These are phyloP conservation scores for Phellinidium pouzarii DNA, from an alignment of 1,284 basidiomycete species.

Conservation along the genomic window DNA sequence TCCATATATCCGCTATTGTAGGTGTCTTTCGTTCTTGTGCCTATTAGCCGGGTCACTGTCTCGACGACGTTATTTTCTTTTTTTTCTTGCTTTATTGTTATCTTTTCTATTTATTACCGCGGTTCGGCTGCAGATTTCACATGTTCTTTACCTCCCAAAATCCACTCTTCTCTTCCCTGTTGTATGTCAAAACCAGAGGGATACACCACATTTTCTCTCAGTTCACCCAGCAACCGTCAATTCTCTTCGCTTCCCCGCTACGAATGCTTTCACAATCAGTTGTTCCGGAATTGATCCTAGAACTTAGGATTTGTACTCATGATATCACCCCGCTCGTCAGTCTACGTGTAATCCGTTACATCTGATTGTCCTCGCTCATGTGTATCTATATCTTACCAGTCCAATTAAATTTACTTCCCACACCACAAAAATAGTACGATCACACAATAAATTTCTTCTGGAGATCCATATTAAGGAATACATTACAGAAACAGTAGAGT, in stretches of 20 bases:
- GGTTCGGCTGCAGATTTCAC: neutral
- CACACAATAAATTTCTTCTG: neutral
- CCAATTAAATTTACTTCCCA: neutral
- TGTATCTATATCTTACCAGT: neutral
- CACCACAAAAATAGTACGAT: neutral
- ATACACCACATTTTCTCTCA: too few relatives aligned
- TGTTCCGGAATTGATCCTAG: too few relatives aligned
- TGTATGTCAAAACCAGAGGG: neutral
- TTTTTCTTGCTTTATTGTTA: neutral
- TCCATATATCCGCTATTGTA: too few relatives aligned
- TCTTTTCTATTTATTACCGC: neutral
- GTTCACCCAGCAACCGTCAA: too few relatives aligned
- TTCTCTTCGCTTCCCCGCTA: too few relatives aligned
- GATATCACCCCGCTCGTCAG: too few relatives aligned
- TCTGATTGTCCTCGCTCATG: neutral
- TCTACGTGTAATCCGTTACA: neutral
- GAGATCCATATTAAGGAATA: neutral
- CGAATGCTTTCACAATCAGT: too few relatives aligned
- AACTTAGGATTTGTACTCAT: too few relatives aligned
- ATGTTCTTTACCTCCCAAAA: neutral
- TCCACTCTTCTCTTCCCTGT: too few relatives aligned
- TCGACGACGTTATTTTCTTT: neutral
- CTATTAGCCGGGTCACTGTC: neutral
- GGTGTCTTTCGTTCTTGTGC: neutral
- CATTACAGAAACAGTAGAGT: neutral